Evolutionary conservation across 1,284 basidiomycete species (phyloP).

Genomic region (Malassezia restricta): DNA sequence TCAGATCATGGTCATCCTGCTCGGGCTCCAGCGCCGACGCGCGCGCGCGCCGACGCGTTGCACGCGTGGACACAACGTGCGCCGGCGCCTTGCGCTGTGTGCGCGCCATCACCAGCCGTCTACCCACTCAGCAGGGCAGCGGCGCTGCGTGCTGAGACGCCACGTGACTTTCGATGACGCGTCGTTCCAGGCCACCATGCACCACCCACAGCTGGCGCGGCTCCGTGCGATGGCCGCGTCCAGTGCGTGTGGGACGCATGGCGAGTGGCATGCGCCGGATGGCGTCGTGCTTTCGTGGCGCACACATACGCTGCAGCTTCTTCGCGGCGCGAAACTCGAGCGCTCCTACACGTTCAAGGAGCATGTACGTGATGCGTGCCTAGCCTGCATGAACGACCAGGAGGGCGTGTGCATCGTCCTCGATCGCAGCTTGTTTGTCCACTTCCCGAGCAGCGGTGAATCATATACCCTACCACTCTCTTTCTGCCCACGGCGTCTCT

Average conservation of each 20-base stretch:
- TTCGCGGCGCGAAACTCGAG: not conserved
- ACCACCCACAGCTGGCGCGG: not conserved
- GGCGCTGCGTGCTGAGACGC: too few species aligned
- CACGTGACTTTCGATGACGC: not conserved
- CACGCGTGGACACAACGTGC: not conserved
- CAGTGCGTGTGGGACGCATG: not conserved
- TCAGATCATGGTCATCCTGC: constrained; percentile 32
- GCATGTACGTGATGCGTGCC: constrained; percentile 7
- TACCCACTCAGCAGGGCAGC: too few species aligned
- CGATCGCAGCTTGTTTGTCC: constrained; percentile 24
- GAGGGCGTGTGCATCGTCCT: constrained; percentile 33
- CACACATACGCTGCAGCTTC: not conserved
- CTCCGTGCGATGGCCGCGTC: constrained; percentile 11
- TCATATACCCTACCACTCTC: constrained; percentile 24
- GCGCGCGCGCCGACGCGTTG: not conserved
- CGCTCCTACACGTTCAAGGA: constrained; percentile 3
- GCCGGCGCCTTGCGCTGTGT: constrained; percentile 1
- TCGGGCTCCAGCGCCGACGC: constrained; percentile 21
- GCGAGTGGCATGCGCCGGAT: not conserved
- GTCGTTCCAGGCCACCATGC: too few species aligned
- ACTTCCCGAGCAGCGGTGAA: constrained; percentile 26
- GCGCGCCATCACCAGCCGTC: not conserved
- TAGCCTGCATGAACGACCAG: constrained; percentile 1
- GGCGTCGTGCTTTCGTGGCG: not conserved
- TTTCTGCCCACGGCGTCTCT: constrained; percentile 22